Base-by-base conservation (phyloP, 1,284 basidiomycete genomes). In the Heterobasidion annosum region DNA sequence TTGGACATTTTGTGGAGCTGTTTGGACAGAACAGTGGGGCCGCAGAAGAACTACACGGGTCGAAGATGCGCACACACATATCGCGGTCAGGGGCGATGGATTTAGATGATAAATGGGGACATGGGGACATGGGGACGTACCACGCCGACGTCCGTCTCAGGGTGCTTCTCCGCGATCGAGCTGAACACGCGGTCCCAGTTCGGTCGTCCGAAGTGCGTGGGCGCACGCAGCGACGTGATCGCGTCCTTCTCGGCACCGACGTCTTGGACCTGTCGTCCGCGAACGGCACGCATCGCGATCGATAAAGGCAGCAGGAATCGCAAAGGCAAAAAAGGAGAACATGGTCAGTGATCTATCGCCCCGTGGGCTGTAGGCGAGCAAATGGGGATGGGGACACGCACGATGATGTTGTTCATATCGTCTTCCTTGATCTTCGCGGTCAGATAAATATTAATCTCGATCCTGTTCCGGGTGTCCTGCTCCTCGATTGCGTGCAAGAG, bases 151-250 rank as follows among this genome's bases (percentile, higher is more conserved):
- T 93, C 91, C 1, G 91, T 89, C 61, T 89, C 85, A 0, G 85
- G 81, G 63, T 95, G 92, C 66, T 85, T 88, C 64, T 87, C 82
- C 1, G 74, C 76, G 52, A 95, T 79, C 8, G 83, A 84, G 46
- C 76, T 68, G 69, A 93, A 95, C 19, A 92, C 85, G 45, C 80
- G 75, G 63, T 93, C 86, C 93, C 93, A 95, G 68, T 94, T 92
- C n/a, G 92, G 92, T 55, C 93, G 73, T 25, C 92, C 93, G 66
- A 88, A 96, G 70, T 94, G 92, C n/a, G 93, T 96, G 0, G 93
- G 93, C 0, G 92, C 85, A 25, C 90, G 78, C 3, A 95, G 74
- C 0, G 82, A 78, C 13, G 91, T 93, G 65, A 96, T 87, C 5
- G 91, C 86, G 63, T 95, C 92, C 68, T 85, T 86, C 59, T 93